Conservation (phyloP, 2,329 filamentous ascomycete genomes). For the Metarhizium humberi region DNA sequence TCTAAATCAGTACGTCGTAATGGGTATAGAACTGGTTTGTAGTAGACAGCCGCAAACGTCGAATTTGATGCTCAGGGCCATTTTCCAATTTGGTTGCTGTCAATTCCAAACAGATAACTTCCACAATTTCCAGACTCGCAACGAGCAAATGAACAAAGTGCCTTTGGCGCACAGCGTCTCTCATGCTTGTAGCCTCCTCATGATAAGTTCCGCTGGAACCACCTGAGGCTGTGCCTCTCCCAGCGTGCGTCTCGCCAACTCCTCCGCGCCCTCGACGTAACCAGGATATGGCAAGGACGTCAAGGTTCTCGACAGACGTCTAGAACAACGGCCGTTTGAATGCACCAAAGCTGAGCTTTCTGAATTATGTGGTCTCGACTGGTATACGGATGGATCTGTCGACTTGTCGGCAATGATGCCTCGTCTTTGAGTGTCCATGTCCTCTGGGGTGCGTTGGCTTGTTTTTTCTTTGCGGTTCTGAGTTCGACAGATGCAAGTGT, state of each 20-base stretch:
- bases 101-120: too few species aligned
- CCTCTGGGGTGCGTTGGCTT: background rate
- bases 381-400: background rate
- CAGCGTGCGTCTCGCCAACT: constrained; percentile 10
- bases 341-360: background rate
- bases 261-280: constrained; percentile 12
- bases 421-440: background rate
- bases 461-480: background rate
- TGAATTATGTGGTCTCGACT: background rate
- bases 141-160: too few species aligned
- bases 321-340: background rate
- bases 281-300: constrained; percentile 8
- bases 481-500: background rate
- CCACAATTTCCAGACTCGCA: too few species aligned
- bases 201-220: constrained; percentile 10
- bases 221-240: constrained; percentile 12
- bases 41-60: too few species aligned
- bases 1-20: too few species aligned
- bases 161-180: background rate
- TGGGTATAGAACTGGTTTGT: too few species aligned
- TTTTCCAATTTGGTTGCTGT: too few species aligned
- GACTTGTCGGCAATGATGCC: background rate
- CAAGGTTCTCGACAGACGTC: background rate
- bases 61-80: too few species aligned
- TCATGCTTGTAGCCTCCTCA: background rate